Conservation (phyloP, 225 moss, liverwort and hornwort genomes). For the Neckera pumila region DNA sequence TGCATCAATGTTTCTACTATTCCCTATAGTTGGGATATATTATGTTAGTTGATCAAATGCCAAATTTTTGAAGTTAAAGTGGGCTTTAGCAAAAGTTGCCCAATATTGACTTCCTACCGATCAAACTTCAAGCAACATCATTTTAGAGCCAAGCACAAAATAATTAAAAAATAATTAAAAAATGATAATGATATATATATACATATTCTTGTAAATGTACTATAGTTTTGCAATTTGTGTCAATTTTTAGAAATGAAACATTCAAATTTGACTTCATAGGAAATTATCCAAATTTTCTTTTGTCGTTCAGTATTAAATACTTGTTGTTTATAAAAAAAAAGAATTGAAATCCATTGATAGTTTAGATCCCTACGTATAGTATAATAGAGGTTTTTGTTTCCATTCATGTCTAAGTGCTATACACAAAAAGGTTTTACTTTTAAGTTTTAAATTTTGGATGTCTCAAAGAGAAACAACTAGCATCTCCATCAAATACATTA, state of each 20-base stretch:
- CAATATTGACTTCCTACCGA: rapidly evolving
- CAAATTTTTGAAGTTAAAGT: background rate
- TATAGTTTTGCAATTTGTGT: background rate
- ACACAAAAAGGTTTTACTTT: too few relatives aligned
- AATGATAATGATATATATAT: too few relatives aligned
- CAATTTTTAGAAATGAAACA: background rate
- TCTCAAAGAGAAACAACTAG: background rate
- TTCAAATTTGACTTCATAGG: background rate
- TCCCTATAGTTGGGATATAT: background rate
- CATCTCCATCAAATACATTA: background rate
- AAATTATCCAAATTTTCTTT: background rate
- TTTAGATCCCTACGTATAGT: rapidly evolving
- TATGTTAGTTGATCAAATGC: background rate
- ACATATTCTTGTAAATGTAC: too few relatives aligned
- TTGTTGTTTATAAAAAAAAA: background rate
- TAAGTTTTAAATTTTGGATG: background rate
- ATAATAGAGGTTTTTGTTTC: background rate
- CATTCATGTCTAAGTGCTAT: too few relatives aligned
- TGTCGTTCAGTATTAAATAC: too few relatives aligned
- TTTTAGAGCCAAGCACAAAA: background rate
- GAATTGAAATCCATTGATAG: background rate
- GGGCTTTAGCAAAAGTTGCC: background rate
- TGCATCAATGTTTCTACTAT: rapidly evolving
- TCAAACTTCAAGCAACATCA: background rate
- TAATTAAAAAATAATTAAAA: too few relatives aligned